Evolutionary conservation across 2,329 filamentous ascomycete species (phyloP).

Genomic region (Gremmenia infestans): DNA sequence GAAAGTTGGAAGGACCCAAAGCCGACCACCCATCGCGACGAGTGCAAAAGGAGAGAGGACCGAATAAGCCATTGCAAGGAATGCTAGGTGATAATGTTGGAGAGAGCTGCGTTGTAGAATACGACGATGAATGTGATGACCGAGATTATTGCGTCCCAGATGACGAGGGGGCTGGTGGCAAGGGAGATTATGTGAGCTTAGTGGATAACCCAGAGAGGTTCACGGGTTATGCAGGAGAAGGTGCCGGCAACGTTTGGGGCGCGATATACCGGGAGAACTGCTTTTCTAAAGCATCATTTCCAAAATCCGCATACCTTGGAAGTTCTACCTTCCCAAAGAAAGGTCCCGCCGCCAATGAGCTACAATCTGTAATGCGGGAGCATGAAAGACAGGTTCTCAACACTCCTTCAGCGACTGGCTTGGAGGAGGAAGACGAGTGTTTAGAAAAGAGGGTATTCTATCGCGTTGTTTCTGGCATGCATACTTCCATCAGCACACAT

Average conservation of each 20-base stretch:
- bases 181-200: slow-evolving; percentile 95
- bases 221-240: slow-evolving; percentile 84
- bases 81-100: slow-evolving; percentile 79
- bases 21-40: slow-evolving; percentile 81
- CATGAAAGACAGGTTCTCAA: slow-evolving; percentile 50
- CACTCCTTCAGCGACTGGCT: slow-evolving; percentile 54
- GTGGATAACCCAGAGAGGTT: slow-evolving; percentile 92
- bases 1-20: slow-evolving; percentile 85
- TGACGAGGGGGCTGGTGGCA: slow-evolving; percentile 78
- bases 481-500: slow-evolving; percentile 94
- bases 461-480: slow-evolving; percentile 92
- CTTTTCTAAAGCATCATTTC: slow-evolving; percentile 68
- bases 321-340: slow-evolving; percentile 29
- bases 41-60: slow-evolving; percentile 63
- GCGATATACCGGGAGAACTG: slow-evolving; percentile 97
- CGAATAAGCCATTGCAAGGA: slow-evolving; percentile 71
- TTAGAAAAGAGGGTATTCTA: slow-evolving; percentile 99
- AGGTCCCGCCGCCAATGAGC: slow-evolving; percentile 51
- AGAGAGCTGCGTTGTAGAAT: slow-evolving; percentile 95
- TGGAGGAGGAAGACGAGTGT: slow-evolving; percentile 85
- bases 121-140: slow-evolving; percentile 95
- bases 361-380: slow-evolving; percentile 55
- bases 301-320: slow-evolving; percentile 52
- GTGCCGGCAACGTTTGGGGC: slow-evolving; percentile 89
- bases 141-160: slow-evolving; percentile 96